These are phyloP conservation scores for Talaromyces thailandensis DNA, from an alignment of 495 filamentous ascomycete genomes.

Conservation along the genomic window DNA sequence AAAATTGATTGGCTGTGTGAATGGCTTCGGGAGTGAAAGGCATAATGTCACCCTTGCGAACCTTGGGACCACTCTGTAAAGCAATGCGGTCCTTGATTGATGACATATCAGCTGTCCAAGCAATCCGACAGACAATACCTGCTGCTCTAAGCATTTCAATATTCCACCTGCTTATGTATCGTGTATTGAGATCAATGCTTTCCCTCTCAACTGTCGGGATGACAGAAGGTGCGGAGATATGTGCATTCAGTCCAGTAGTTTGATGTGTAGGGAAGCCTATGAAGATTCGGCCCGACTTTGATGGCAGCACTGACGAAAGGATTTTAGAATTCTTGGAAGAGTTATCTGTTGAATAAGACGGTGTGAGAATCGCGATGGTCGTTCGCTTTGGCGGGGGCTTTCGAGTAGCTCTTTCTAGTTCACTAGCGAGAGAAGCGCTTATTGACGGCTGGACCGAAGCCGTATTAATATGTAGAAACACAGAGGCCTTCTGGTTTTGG, in stretches of 20 bases:
- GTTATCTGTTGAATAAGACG: slow-evolving; percentile 75
- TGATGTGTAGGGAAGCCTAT: slow-evolving; percentile 97
- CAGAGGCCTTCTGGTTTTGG: slow-evolving; percentile 54
- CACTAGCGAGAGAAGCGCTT: slow-evolving; percentile 55
- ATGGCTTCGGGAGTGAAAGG: slow-evolving; percentile 67
- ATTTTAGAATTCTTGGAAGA: slow-evolving; percentile 60
- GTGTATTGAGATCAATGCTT: slow-evolving; percentile 91
- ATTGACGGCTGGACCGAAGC: slow-evolving; percentile 71
- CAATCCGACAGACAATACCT: slow-evolving; percentile 81
- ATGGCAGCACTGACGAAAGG: slow-evolving; percentile 83
- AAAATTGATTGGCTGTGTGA: slow-evolving; percentile 65
- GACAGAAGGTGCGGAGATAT: slow-evolving; percentile 96
- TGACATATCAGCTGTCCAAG: slow-evolving; percentile 77
- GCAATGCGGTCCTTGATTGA: slow-evolving; percentile 47
- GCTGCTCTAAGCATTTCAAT: slow-evolving; percentile 87
- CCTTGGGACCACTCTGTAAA: slow-evolving; percentile 41
- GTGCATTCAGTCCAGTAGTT: slow-evolving; percentile 86
- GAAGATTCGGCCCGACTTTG: slow-evolving; percentile 80
- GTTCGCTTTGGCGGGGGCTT: slow-evolving; percentile 88
- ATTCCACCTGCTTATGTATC: slow-evolving; percentile 92
- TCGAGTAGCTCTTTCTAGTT: slow-evolving; percentile 94
- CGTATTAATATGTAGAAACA: slow-evolving; percentile 82
- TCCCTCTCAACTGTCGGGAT: slow-evolving; percentile 99
- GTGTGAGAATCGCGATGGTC: slow-evolving; percentile 76
- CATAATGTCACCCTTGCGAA: slow-evolving; percentile 50